Conservation (phyloP, 192 early-diverging fungal genomes). For the Podochytrium sp. region DNA sequence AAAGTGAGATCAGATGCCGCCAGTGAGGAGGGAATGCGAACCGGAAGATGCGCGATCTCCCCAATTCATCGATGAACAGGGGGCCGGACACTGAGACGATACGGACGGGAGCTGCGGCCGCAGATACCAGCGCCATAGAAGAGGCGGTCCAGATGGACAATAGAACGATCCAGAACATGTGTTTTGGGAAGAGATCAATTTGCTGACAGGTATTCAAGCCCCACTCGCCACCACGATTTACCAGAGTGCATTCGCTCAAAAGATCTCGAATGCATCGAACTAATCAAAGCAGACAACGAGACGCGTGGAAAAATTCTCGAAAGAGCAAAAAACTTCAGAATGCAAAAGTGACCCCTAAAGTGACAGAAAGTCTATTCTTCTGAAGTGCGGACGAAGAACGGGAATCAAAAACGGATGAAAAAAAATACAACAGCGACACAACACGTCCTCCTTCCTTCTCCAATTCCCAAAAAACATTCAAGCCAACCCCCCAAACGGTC, state of each 20-base stretch:
- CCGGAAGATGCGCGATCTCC: slow-evolving; percentile 32
- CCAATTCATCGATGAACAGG: slow-evolving; percentile 28
- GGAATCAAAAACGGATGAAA: background rate
- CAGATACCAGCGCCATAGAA: no score
- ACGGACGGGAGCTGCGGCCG: no score
- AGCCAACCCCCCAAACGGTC: slow-evolving; percentile 68
- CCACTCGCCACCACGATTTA: no score
- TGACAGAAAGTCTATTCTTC: no score
- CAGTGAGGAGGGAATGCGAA: background rate
- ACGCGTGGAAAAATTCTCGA: background rate
- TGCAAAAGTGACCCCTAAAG: background rate
- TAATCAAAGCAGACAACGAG: background rate
- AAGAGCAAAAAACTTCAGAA: background rate
- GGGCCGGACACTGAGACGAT: slow-evolving; percentile 19
- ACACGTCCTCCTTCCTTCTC: background rate
- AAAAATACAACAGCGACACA: background rate
- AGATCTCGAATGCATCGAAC: background rate
- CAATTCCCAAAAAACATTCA: background rate
- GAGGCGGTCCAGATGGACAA: no score
- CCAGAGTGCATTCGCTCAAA: no score
- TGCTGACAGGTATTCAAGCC: no score
- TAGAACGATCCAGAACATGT: no score
- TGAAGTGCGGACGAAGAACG: no score
- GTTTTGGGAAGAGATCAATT: no score
- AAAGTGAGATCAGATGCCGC: background rate